phyloP scores from a whole-genome alignment of 176 grass and related monocot species.

The Ampelocalamus luodianensis region DNA sequence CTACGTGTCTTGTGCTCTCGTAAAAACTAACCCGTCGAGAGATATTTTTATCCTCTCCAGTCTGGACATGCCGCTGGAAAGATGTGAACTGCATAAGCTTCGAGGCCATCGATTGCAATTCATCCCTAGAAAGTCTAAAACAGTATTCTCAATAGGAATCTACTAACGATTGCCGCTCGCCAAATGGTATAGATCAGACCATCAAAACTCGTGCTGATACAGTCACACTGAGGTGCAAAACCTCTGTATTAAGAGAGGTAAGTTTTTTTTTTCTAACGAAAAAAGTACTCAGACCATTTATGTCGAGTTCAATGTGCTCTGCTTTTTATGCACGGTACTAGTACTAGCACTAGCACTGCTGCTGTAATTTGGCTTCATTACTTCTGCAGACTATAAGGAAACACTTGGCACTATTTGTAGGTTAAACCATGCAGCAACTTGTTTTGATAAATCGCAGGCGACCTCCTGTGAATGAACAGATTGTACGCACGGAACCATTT shows the following conservation, averaged over 20 bases:
- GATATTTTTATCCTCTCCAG: background rate
- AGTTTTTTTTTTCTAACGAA: background rate
- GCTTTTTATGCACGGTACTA: conserved; percentile 29
- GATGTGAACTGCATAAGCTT: background rate
- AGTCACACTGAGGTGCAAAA: background rate
- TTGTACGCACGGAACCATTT: background rate
- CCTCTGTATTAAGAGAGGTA: background rate
- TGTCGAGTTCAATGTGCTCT: conserved; percentile 43
- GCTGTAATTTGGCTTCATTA: background rate
- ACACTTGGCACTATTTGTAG: conserved; percentile 25
- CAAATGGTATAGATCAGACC: background rate
- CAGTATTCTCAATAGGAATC: background rate
- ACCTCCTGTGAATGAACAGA: background rate
- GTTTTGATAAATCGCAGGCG: conserved; percentile 25
- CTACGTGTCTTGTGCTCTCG: background rate
- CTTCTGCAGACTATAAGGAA: background rate
- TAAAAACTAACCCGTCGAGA: background rate
- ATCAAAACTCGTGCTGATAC: background rate
- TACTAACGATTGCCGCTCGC: background rate
- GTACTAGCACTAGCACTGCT: background rate
- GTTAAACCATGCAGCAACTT: conserved; percentile 13
- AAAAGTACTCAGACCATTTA: conserved; percentile 26
- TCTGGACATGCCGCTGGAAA: background rate
- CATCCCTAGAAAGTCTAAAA: background rate
- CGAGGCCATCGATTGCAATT: background rate